Conservation (phyloP, 345 rosid species). For the Citrus mangshanensis region DNA sequence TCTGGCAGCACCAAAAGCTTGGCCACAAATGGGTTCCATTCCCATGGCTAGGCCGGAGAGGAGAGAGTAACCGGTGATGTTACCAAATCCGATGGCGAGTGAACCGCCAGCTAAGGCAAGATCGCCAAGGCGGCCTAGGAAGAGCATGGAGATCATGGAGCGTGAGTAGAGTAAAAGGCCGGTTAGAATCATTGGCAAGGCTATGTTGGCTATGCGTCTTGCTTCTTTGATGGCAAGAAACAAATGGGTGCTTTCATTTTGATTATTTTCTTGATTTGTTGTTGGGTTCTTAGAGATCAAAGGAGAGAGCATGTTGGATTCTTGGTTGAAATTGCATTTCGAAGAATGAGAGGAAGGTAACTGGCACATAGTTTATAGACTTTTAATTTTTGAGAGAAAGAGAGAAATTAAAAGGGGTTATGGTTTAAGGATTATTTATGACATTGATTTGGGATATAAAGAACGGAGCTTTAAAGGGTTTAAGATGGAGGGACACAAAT, state of each 20-base stretch:
- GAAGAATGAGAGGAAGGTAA: slow-evolving; percentile 15
- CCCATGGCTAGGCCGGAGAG: slow-evolving; percentile 89
- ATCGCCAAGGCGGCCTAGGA: slow-evolving; percentile 77
- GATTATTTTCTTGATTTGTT: slow-evolving; percentile 29
- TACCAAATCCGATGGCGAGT: slow-evolving; percentile 80
- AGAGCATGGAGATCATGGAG: slow-evolving; percentile 85
- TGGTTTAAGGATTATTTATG: not conserved
- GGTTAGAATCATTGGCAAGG: slow-evolving; percentile 64
- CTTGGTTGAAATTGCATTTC: slow-evolving; percentile 18
- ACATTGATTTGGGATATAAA: not conserved
- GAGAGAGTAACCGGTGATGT: slow-evolving; percentile 87
- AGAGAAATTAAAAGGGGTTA: slow-evolving; percentile 8
- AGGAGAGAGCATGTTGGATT: slow-evolving; percentile 31
- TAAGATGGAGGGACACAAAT: not conserved
- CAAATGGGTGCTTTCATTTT: slow-evolving; percentile 11
- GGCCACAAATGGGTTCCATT: slow-evolving; percentile 92
- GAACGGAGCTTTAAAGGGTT: slow-evolving; percentile 11
- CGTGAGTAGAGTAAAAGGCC: slow-evolving; percentile 76
- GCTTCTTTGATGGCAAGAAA: slow-evolving; percentile 45
- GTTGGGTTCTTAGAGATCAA: slow-evolving; percentile 37
- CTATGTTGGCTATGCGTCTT: slow-evolving; percentile 48
- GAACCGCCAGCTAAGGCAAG: slow-evolving; percentile 83
- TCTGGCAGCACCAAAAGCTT: slow-evolving; percentile 81
- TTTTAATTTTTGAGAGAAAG: not conserved
- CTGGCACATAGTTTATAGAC: slow-evolving; percentile 12